phyloP scores from a whole-genome alignment of 768 basidiomycete species.

The Cantharellus anzutake region DNA sequence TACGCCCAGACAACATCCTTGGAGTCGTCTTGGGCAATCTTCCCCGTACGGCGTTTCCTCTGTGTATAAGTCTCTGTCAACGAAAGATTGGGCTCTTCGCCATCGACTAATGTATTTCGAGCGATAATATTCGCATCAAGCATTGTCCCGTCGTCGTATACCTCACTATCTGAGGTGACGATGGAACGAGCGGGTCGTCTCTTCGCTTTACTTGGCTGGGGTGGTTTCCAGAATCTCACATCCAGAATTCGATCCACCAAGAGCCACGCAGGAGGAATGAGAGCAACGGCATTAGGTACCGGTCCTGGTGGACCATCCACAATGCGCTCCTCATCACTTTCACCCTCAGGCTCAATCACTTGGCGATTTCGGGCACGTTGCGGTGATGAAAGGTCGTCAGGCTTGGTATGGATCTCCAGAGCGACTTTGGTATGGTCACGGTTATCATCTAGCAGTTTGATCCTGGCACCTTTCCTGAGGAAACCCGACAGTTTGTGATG shows the following conservation, averaged over 20 bases:
- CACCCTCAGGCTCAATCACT: background rate
- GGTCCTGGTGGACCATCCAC: background rate
- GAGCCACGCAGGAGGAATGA: conserved; percentile 68
- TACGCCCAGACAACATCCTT: conserved; percentile 60
- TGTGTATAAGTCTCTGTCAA: conserved; percentile 41
- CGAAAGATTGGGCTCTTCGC: conserved; percentile 39
- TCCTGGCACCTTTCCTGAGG: conserved; percentile 41
- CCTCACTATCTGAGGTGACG: conserved; percentile 6
- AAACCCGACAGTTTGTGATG: conserved; percentile 59
- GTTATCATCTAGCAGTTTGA: conserved; percentile 36
- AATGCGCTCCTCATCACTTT: background rate
- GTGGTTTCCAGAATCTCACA: conserved; percentile 41
- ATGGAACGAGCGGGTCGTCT: conserved; percentile 7
- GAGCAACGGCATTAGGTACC: conserved; percentile 39
- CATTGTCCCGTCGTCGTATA: conserved; percentile 14
- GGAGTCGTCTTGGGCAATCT: conserved; percentile 31
- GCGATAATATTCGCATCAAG: conserved; percentile 14
- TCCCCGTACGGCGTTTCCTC: conserved; percentile 33
- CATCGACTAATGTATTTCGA: conserved; percentile 23
- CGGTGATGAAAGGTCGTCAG: conserved; percentile 13
- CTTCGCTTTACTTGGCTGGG: conserved; percentile 13
- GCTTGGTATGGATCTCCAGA: background rate
- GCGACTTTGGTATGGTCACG: conserved; percentile 17
- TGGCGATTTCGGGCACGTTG: background rate
- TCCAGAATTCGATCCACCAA: conserved; percentile 87